phyloP scores from a whole-genome alignment of 371 early-diverging fungal genomes.

The Rhizomucor miehei region DNA sequence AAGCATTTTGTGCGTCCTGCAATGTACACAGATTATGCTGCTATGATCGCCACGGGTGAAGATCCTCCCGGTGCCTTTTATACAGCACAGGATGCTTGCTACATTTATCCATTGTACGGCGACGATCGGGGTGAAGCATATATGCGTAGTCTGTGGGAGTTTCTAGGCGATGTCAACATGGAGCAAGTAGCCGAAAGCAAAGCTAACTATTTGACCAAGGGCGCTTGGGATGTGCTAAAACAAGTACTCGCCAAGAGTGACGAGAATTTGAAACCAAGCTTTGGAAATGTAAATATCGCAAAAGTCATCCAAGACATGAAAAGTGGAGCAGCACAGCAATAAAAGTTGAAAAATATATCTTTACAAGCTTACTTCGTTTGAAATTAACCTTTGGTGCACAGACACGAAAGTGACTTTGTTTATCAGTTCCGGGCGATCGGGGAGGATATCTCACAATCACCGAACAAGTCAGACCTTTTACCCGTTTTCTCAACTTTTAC shows the following conservation, averaged over 20 bases:
- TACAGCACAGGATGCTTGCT: slow-evolving; percentile 41
- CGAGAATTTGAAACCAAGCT: no score
- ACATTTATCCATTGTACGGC: slow-evolving; percentile 58
- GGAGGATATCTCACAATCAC: no score
- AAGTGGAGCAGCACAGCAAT: no score
- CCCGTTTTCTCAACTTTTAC: no score
- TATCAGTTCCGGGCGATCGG: no score
- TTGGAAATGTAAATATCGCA: no score
- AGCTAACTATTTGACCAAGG: slow-evolving; percentile 26
- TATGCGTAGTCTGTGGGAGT: slow-evolving; percentile 59
- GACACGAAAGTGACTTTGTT: no score
- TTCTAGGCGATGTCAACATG: slow-evolving; percentile 44
- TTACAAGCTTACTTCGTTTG: no score
- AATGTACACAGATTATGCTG: slow-evolving; percentile 53
- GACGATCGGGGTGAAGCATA: slow-evolving; percentile 66
- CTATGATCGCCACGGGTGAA: slow-evolving; percentile 44
- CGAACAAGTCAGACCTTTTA: no score
- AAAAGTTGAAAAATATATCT: no score
- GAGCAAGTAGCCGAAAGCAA: slow-evolving; percentile 17
- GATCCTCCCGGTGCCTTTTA: slow-evolving; percentile 51
- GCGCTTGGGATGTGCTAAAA: slow-evolving; percentile 22
- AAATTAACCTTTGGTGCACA: no score
- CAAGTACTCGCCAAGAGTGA: background rate
- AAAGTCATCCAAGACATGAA: no score
- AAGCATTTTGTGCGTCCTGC: slow-evolving; percentile 43